Conservation (phyloP, 345 rosid genomes). For the Salix suchowensis region DNA sequence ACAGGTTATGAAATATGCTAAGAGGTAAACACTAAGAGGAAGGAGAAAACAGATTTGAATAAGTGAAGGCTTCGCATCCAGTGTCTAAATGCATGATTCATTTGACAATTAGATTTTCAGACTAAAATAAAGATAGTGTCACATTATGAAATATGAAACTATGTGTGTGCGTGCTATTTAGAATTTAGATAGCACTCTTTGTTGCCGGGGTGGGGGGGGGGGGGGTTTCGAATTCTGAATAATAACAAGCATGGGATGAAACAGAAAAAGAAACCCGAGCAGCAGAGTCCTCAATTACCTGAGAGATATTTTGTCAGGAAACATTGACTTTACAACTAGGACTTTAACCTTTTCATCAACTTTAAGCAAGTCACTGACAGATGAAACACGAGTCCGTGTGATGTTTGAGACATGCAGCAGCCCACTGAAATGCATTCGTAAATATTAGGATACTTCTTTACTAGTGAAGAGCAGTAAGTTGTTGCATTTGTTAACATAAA, state of each 20-base stretch:
- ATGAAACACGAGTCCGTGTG: conserved; percentile 42
- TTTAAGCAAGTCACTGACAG: conserved; percentile 59
- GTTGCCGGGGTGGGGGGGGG: rapidly evolving
- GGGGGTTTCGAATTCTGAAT: background rate
- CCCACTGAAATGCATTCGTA: conserved; percentile 47
- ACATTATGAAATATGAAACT: too few relatives aligned
- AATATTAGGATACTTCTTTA: conserved; percentile 8
- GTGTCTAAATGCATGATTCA: background rate
- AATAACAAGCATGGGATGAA: conserved; percentile 1
- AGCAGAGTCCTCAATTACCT: conserved; percentile 42
- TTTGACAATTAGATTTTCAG: background rate
- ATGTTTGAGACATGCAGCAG: conserved; percentile 86
- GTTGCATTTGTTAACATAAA: background rate
- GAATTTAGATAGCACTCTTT: too few relatives aligned
- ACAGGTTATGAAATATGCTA: too few relatives aligned
- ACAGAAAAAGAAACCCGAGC: background rate
- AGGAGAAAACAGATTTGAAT: background rate
- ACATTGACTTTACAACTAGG: conserved; percentile 66
- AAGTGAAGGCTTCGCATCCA: background rate
- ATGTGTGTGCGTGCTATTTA: too few relatives aligned
- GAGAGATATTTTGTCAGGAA: conserved; percentile 77
- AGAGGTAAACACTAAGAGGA: background rate
- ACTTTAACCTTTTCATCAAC: conserved; percentile 72
- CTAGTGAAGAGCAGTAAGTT: background rate
- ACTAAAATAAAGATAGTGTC: too few relatives aligned